Conservation (phyloP, 2,329 filamentous ascomycete genomes). For the Verticillium klebahnii region DNA sequence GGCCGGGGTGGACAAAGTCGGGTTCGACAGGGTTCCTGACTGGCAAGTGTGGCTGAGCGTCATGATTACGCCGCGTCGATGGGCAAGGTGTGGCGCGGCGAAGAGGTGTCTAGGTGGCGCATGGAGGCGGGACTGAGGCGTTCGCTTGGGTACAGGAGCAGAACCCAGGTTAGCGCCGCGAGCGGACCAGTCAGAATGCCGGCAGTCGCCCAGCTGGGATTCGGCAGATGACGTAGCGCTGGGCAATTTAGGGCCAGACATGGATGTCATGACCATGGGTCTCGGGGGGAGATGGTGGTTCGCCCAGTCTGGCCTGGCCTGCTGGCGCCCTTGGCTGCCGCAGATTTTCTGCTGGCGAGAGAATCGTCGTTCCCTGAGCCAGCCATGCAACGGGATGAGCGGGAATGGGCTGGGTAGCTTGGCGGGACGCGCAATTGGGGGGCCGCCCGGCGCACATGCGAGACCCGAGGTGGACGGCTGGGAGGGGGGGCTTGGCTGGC, state of each 20-base stretch:
- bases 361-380: neutral
- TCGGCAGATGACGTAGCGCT: slow-evolving; percentile 3
- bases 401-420: neutral
- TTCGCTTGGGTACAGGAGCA: neutral
- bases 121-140: neutral
- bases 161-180: neutral
- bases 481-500: neutral
- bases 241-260: neutral
- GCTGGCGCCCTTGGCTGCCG: neutral
- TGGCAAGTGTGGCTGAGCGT: neutral
- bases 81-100: neutral
- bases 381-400: neutral
- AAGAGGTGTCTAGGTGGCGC: neutral
- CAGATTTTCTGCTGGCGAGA: neutral
- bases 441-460: neutral
- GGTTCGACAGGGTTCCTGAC: neutral
- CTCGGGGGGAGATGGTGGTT: neutral
- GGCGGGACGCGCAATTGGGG: neutral
- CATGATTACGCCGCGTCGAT: neutral
- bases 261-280: neutral
- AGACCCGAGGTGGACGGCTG: neutral
- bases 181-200: neutral
- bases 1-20: neutral
- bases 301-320: neutral
- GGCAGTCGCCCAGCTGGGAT: slow-evolving; percentile 1